Evolutionary conservation across 2,329 filamentous ascomycete genomes (phyloP), one percentile per base, ranked within the genome.

Genomic region (Neodidymelliopsis sp.): DNA sequence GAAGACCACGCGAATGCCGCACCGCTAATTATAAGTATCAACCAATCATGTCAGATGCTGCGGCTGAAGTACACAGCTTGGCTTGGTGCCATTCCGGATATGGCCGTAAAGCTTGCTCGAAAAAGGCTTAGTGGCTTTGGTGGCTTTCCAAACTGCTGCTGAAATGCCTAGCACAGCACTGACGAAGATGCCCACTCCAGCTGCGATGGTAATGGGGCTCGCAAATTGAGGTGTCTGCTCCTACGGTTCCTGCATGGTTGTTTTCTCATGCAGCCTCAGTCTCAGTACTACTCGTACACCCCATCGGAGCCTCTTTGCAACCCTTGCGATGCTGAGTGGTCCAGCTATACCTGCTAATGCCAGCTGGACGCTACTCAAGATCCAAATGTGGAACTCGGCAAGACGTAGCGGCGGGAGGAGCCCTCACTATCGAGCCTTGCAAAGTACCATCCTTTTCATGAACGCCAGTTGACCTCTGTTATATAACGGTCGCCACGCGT

Each of bases 361-460:
- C 69, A 72, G 70, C 70, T 73, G 69, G 69, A 59, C 55, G 59
- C 62, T 66, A 62, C 63, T 63, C 62, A 67, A 49, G 58, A 53
- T 63, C 63, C 59, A 59, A 63, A 60, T 64, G 69, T 70, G 69
- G 67, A 64, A 61, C 64, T 70, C 65, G 67, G 67, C 64, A 70
- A 64, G 59, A 48, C 60, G 54, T 70, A 65, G 65, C 66, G 63
- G 63, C 66, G 67, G 70, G 67, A 70, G 60, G 47, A 65, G 66
- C 60, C 68, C 66, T 70, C 63, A 62, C 53, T 53, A 60, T 65
- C 53, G 54, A 66, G 62, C 62, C 65, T 71, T 61, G 57, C 62
- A 60, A 45, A 56, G 44, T 55, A 54, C 49, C 60, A 52, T 57
- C 34, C 59, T 58, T 54, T 42, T 62, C 60, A 59, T 62, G 65